phyloP scores from a whole-genome alignment of 202 grass and related monocot genomes.

The Zoysia matrella region DNA sequence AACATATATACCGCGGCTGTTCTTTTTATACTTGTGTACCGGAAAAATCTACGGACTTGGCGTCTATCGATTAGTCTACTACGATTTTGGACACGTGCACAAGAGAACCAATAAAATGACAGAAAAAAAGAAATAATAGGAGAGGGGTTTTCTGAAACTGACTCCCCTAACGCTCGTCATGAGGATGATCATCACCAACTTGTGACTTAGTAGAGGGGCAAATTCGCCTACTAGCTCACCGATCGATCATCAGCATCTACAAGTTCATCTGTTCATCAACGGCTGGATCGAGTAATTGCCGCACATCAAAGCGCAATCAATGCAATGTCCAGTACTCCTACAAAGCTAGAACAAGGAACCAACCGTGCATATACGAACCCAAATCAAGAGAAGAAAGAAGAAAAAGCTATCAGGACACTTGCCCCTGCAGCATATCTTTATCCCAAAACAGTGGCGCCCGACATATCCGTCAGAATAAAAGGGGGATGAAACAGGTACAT shows the following conservation, averaged over 20 bases:
- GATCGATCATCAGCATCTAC: neutral
- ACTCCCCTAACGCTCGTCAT: no score
- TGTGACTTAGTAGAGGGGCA: no score
- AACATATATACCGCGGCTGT: neutral
- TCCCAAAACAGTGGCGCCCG: slow-evolving; percentile 1
- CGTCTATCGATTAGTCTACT: neutral
- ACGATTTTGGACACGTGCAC: no score
- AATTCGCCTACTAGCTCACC: no score
- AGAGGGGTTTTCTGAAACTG: no score
- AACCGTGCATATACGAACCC: no score
- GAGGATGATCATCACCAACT: no score
- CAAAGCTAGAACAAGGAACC: neutral
- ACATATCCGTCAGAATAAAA: slow-evolving; percentile 46
- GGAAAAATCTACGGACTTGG: slow-evolving; percentile 27
- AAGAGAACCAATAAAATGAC: no score
- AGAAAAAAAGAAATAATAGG: no score
- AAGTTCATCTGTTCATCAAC: slow-evolving; percentile 13
- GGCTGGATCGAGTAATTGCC: slow-evolving; percentile 23
- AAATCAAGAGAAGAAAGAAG: neutral
- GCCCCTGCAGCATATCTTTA: neutral
- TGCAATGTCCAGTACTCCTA: slow-evolving; percentile 6
- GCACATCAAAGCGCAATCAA: slow-evolving; percentile 19
- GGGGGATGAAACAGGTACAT: slow-evolving; percentile 5
- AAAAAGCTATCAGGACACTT: neutral
- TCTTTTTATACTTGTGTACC: neutral